These are phyloP conservation scores for Lepiota subincarnata DNA, from an alignment of 768 basidiomycete species.

Conservation along the genomic window DNA sequence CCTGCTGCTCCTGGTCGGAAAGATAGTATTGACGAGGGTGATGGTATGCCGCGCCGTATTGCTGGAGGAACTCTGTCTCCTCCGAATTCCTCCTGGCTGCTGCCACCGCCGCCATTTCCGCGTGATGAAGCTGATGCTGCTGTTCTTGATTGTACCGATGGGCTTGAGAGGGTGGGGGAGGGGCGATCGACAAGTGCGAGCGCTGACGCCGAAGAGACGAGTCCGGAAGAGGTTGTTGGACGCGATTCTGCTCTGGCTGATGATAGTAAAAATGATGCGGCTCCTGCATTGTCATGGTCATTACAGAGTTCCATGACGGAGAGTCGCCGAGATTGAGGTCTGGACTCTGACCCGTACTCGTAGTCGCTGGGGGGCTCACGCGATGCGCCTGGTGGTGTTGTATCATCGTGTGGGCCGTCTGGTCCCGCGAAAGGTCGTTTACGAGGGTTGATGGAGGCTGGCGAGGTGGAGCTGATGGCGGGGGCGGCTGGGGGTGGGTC, in stretches of 20 bases:
- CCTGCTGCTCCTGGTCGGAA: slow-evolving; percentile 19
- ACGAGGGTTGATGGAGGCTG: slow-evolving; percentile 39
- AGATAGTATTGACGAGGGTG: slow-evolving; percentile 30
- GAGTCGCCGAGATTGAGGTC: slow-evolving; percentile 77
- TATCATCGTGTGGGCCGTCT: slow-evolving; percentile 40
- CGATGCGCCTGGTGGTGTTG: slow-evolving; percentile 13
- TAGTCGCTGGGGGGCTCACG: slow-evolving; percentile 26
- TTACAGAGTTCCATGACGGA: slow-evolving; percentile 89
- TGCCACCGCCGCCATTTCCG: slow-evolving; percentile 19
- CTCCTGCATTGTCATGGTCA: slow-evolving; percentile 35
- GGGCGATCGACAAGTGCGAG: slow-evolving; percentile 34
- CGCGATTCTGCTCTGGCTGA: slow-evolving; percentile 18
- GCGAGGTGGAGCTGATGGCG: slow-evolving; percentile 23
- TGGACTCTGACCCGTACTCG: slow-evolving; percentile 70
- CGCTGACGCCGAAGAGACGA: slow-evolving; percentile 40
- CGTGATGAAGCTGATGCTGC: slow-evolving; percentile 26
- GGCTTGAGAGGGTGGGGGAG: slow-evolving; percentile 18
- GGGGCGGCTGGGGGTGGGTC: slow-evolving; percentile 22
- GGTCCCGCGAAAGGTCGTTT: slow-evolving; percentile 62
- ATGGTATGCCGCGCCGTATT: slow-evolving; percentile 18
- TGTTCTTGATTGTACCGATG: slow-evolving; percentile 24
- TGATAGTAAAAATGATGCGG: slow-evolving; percentile 24
- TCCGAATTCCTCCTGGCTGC: slow-evolving; percentile 20
- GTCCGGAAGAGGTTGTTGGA: slow-evolving; percentile 41
- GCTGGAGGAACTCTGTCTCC: slow-evolving; percentile 20